Evolutionary conservation across 495 filamentous ascomycete genomes (phyloP).

Genomic region (Daldinia vernicosa): DNA sequence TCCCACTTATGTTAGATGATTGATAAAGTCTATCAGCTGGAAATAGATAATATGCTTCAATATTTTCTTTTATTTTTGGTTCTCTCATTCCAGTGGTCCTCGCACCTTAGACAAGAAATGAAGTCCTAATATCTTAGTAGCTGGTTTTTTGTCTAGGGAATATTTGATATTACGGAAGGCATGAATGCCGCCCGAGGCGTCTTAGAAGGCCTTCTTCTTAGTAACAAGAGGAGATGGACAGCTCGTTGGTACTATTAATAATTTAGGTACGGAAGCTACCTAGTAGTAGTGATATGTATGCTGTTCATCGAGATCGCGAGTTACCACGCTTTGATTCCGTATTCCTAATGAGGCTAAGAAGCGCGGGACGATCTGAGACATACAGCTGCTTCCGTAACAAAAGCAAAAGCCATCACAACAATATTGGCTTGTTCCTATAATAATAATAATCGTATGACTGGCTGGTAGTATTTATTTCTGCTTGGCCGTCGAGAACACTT

Average conservation of each 20-base stretch:
- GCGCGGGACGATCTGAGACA: neutral
- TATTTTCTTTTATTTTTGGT: constrained; percentile 9
- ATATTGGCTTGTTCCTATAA: neutral
- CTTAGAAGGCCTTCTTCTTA: neutral
- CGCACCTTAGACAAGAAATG: constrained; percentile 1
- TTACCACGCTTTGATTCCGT: neutral
- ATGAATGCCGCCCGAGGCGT: neutral
- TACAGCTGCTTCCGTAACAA: neutral
- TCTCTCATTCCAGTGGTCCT: constrained; percentile 8
- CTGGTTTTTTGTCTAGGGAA: neutral
- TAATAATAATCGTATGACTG: constrained; percentile 10
- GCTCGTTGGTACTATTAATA: neutral
- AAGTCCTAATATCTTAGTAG: neutral
- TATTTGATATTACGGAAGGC: neutral
- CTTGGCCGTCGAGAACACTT: neutral
- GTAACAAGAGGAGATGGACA: neutral
- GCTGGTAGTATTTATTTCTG: neutral
- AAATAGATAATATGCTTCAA: neutral
- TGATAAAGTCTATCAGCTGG: neutral
- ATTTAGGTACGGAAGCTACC: neutral
- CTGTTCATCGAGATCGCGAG: neutral
- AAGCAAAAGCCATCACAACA: neutral
- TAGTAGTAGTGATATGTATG: neutral
- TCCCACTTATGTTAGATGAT: neutral
- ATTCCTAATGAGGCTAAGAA: neutral